Evolutionary conservation across 1,284 basidiomycete species (phyloP).

Genomic region (Sporisorium scitamineum): DNA sequence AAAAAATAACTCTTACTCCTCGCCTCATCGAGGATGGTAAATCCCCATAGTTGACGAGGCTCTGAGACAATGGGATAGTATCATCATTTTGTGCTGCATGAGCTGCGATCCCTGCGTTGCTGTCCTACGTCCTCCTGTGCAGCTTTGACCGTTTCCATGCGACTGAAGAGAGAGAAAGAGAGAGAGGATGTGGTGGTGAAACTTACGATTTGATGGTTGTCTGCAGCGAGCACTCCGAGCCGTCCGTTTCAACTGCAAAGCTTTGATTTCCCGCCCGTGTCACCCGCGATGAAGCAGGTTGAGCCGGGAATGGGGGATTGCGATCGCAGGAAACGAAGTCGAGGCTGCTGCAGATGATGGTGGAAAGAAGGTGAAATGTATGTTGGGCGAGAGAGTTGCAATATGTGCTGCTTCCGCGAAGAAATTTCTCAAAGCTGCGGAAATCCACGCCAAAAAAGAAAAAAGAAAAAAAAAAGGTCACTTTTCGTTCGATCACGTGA

Average conservation of each 20-base stretch:
- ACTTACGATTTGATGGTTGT: conserved; percentile 10
- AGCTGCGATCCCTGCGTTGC: not conserved
- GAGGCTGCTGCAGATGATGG: conserved; percentile 12
- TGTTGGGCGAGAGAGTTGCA: no score
- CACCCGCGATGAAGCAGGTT: no score
- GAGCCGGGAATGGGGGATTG: not conserved
- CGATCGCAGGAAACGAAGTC: not conserved
- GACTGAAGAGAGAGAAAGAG: not conserved
- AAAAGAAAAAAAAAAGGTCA: not conserved
- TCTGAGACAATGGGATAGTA: conserved; percentile 40
- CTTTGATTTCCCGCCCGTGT: no score
- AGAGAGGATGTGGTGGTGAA: not conserved
- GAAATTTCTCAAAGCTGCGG: not conserved
- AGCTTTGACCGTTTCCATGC: not conserved
- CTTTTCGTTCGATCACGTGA: not conserved
- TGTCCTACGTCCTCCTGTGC: not conserved
- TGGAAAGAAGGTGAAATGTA: no score
- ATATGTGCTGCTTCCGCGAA: no score
- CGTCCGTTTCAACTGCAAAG: not conserved
- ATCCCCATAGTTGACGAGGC: conserved; percentile 23
- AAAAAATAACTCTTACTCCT: conserved; percentile 36
- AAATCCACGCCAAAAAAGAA: not conserved
- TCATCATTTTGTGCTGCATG: conserved; percentile 35
- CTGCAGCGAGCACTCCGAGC: conserved; percentile 1
- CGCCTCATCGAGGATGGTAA: conserved; percentile 29